Evolutionary conservation across 2,329 filamentous ascomycete species (phyloP).

Genomic region (Trichophyton schoenleinii): DNA sequence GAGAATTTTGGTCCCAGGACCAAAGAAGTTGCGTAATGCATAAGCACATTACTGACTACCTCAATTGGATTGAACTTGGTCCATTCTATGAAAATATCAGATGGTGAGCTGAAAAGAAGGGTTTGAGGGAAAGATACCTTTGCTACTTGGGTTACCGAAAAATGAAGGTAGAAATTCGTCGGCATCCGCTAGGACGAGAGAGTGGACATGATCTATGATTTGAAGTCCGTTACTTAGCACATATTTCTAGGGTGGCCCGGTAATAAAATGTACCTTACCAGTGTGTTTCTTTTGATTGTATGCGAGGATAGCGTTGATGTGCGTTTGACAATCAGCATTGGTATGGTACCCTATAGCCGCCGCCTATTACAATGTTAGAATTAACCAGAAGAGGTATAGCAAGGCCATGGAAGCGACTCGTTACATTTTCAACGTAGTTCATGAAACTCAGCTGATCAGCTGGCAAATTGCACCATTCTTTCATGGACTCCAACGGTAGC

Average conservation of each 20-base stretch:
- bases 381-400: neutral
- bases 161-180: neutral
- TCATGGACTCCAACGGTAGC: neutral
- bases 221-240: neutral
- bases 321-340: neutral
- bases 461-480: constrained; percentile 2
- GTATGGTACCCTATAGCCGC: neutral
- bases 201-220: neutral
- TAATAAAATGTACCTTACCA: neutral
- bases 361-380: neutral
- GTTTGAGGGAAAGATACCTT: neutral
- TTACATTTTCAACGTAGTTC: neutral
- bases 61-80: neutral
- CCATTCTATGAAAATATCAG: neutral
- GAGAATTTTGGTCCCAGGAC: neutral
- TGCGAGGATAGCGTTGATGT: neutral
- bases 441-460: neutral
- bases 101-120: neutral
- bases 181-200: neutral
- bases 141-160: neutral
- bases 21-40: neutral
- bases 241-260: too few species aligned
- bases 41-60: neutral
- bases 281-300: neutral
- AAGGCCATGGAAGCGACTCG: neutral